Percentiles rank a stretch among this genome's conserved stretches.
phyloP scores from a whole-genome alignment of 202 grass and related monocot genomes.

The Elaeis oleifera region DNA sequence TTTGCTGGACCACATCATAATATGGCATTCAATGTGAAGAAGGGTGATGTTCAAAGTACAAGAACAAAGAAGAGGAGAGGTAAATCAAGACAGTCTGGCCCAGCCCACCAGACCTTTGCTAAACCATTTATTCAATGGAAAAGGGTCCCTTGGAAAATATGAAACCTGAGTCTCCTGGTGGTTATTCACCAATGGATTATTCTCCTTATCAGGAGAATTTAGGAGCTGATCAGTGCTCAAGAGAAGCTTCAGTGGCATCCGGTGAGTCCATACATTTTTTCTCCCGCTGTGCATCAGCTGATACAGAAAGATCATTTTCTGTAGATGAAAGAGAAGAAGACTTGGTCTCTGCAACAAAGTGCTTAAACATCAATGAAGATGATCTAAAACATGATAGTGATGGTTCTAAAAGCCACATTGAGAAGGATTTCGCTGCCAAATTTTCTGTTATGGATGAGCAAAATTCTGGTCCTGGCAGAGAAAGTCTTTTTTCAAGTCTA shows the following conservation, averaged over 20 bases:
- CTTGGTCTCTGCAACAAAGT: conserved; percentile 43
- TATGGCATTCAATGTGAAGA: conserved; percentile 58
- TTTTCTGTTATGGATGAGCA: conserved; percentile 37
- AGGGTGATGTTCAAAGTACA: conserved; percentile 36
- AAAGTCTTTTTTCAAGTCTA: conserved; percentile 27
- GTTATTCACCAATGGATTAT: conserved; percentile 94
- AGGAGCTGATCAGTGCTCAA: conserved; percentile 32
- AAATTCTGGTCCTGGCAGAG: conserved; percentile 4
- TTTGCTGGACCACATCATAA: conserved; percentile 48
- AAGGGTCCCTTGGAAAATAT: conserved; percentile 10
- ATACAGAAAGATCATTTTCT: conserved; percentile 21
- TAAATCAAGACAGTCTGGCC: conserved; percentile 37
- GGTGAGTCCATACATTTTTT: conserved; percentile 24
- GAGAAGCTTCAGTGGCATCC: conserved; percentile 27
- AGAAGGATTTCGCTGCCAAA: conserved; percentile 27
- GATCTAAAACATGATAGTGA: conserved; percentile 4
- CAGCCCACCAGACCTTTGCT: conserved; percentile 26
- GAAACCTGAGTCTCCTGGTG: conserved; percentile 37
- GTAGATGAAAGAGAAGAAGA: conserved; percentile 28
- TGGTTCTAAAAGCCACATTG: conserved; percentile 14
- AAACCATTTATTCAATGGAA: conserved; percentile 22
- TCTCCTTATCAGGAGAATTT: conserved; percentile 51
- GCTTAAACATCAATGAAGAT: conserved; percentile 36
- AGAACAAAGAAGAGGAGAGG: conserved; percentile 45
- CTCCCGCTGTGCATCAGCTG: conserved; percentile 21